Evolutionary conservation across 768 basidiomycete species (phyloP).

Genomic region (Asterophora parasitica): DNA sequence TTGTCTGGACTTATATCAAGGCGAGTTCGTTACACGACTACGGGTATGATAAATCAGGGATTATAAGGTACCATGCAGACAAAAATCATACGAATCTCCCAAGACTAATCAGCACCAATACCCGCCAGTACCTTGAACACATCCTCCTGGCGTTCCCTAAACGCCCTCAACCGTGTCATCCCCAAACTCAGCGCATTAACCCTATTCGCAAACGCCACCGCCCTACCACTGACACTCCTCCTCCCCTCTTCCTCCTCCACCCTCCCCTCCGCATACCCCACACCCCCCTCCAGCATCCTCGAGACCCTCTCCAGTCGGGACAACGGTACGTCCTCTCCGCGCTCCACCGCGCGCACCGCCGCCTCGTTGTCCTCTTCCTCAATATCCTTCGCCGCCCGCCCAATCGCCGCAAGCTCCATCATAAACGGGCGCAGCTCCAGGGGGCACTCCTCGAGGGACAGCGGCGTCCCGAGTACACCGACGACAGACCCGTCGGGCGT

Average conservation of each 20-base stretch:
- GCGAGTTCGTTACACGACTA: too few relatives aligned
- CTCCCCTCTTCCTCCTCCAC: constrained; percentile 27
- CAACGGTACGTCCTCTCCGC: constrained; percentile 29
- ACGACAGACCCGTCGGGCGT: constrained; percentile 38
- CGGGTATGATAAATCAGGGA: too few relatives aligned
- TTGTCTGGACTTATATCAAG: too few relatives aligned
- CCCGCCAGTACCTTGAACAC: constrained; percentile 67
- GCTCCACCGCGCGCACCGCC: constrained; percentile 40
- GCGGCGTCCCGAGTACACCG: constrained; percentile 51
- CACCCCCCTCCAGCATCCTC: constrained; percentile 53
- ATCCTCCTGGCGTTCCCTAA: constrained; percentile 63
- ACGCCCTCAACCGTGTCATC: constrained; percentile 67
- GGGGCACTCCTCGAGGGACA: constrained; percentile 63
- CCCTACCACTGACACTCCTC: constrained; percentile 57
- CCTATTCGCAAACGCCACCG: constrained; percentile 70
- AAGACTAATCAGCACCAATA: constrained; percentile 22
- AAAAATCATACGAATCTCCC: too few relatives aligned
- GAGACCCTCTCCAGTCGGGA: constrained; percentile 58
- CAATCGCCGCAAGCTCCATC: constrained; percentile 54
- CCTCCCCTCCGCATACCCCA: constrained; percentile 36
- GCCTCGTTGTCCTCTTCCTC: constrained; percentile 48
- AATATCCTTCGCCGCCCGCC: constrained; percentile 42
- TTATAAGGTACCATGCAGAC: too few relatives aligned
- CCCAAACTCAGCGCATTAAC: constrained; percentile 70
- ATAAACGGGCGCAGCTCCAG: constrained; percentile 63